A percentile compares a stretch with the other conserved stretches of the same genome.
These are phyloP conservation scores for Sedum album DNA, from an alignment of 164 flowering plant species.

Conservation along the genomic window DNA sequence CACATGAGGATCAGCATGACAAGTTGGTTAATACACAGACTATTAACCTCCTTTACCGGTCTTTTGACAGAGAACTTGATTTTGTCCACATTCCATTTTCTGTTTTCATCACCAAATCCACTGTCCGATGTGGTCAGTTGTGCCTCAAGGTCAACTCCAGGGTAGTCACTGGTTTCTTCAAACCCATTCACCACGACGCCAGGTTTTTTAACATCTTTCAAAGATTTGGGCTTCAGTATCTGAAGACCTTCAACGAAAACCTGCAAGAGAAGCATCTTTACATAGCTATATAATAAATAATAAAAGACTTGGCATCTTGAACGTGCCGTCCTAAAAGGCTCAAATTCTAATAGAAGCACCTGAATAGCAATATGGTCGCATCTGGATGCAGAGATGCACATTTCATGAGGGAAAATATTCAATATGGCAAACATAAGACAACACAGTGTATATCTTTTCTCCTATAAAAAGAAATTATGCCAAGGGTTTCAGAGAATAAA, in stretches of 20 bases:
- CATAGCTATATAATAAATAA: not conserved
- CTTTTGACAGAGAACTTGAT: conserved; percentile 71
- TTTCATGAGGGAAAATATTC: not conserved
- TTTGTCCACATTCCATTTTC: conserved; percentile 65
- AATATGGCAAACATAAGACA: not conserved
- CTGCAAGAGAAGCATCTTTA: conserved; percentile 28
- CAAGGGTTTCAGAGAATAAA: not conserved
- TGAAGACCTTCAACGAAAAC: conserved; percentile 82
- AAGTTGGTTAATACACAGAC: not conserved
- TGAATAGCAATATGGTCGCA: not conserved
- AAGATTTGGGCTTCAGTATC: conserved; percentile 62
- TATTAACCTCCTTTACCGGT: conserved; percentile 47
- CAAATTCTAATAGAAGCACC: not conserved
- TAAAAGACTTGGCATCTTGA: not conserved
- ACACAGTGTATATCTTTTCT: not conserved
- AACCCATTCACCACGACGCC: conserved; percentile 24
- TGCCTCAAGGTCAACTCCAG: conserved; percentile 69
- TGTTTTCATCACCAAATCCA: conserved; percentile 29
- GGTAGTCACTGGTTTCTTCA: conserved; percentile 30
- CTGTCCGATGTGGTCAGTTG: conserved; percentile 39
- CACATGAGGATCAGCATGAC: not conserved
- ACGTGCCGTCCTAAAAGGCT: not conserved
- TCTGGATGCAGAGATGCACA: not conserved
- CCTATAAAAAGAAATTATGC: not conserved
- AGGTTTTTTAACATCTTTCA: conserved; percentile 18